phyloP scores from a whole-genome alignment of 2,329 filamentous ascomycete genomes.

The Curvularia hawaiiensis region DNA sequence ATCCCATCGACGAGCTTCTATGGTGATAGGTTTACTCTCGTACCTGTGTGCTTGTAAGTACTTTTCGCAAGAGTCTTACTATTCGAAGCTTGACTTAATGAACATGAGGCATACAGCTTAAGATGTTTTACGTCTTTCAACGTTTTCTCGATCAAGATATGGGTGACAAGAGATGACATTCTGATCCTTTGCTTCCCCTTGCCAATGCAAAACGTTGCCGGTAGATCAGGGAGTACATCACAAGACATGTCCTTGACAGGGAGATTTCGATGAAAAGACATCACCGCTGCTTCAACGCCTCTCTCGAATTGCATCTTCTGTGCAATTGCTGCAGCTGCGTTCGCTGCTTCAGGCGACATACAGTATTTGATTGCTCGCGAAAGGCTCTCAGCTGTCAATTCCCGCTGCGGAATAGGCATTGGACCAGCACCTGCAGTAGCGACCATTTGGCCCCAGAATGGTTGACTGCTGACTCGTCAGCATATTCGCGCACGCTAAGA shows the following conservation, averaged over 20 bases:
- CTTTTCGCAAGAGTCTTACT: neutral
- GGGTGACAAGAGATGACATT: neutral
- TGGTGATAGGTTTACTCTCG: constrained; percentile 29
- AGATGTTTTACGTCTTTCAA: neutral
- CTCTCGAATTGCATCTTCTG: constrained; percentile 51
- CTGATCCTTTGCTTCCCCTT: neutral
- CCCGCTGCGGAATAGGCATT: constrained; percentile 30
- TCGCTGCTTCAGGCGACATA: constrained; percentile 46
- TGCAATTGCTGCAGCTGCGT: constrained; percentile 48
- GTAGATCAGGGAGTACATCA: neutral
- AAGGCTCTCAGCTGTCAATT: constrained; percentile 40
- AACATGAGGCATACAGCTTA: neutral
- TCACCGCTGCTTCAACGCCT: constrained; percentile 50
- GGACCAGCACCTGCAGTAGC: constrained; percentile 38
- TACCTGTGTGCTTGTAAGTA: constrained; percentile 6
- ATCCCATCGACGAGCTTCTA: constrained; percentile 55
- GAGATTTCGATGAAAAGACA: constrained; percentile 58
- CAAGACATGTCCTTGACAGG: neutral
- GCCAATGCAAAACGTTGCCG: neutral
- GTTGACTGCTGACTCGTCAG: constrained; percentile 1
- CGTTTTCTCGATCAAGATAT: neutral
- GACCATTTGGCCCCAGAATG: constrained; percentile 41
- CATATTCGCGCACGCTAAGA: neutral
- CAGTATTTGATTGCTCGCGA: constrained; percentile 43
- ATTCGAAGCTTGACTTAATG: neutral